Percentiles rank a stretch among this genome's conserved stretches.
Evolutionary conservation across 1,139 yeast species (phyloP).

Genomic region (Hansenula sp.): DNA sequence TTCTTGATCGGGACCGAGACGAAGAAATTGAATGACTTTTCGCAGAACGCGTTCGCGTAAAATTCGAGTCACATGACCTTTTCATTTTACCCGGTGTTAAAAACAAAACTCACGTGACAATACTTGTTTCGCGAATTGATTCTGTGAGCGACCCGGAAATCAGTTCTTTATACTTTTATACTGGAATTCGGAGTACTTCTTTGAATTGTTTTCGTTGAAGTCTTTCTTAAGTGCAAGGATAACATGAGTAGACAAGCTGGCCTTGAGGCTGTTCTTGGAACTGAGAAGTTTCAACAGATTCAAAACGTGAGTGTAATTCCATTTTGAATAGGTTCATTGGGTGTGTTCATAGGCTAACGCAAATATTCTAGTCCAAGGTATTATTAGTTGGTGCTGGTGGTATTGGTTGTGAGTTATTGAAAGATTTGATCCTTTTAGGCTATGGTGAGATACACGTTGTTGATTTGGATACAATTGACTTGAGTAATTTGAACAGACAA

Average conservation of each 20-base stretch:
- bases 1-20: background rate
- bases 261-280: constrained; percentile 15
- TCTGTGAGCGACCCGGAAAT: background rate
- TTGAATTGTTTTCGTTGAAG: no score
- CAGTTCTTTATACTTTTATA: no score
- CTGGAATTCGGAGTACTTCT: no score
- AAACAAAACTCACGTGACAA: no score
- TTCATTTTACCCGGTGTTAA: no score
- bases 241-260: constrained; percentile 14
- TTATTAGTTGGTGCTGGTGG: constrained; percentile 98
- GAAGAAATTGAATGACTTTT: no score
- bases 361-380: constrained; percentile 43
- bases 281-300: constrained; percentile 7
- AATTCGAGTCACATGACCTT: background rate
- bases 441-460: constrained; percentile 89
- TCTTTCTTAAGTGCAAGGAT: background rate
- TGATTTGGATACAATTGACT: constrained; percentile 91
- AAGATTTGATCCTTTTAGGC: constrained; percentile 78
- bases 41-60: background rate
- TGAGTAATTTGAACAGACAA: constrained; percentile 90
- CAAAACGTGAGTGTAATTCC: constrained; percentile 10
- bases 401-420: constrained; percentile 94
- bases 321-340: no score
- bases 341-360: no score
- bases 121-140: background rate